These are phyloP conservation scores for Suillus bovinus DNA, from an alignment of 768 basidiomycete species.

Conservation along the genomic window DNA sequence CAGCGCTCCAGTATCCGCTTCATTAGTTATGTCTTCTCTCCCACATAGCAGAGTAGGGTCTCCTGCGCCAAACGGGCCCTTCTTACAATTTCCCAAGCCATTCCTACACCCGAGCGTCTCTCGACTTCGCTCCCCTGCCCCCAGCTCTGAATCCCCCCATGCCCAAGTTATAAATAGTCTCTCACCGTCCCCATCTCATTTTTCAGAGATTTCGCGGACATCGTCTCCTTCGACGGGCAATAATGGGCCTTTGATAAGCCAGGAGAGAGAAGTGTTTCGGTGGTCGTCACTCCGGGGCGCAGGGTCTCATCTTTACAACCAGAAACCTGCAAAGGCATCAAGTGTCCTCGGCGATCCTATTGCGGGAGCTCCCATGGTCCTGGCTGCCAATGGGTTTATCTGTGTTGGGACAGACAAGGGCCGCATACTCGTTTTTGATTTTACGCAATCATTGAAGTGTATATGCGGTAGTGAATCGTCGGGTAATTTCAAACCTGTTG, in stretches of 20 bases:
- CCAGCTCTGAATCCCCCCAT: constrained; percentile 43
- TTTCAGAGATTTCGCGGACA: constrained; percentile 68
- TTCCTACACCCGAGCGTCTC: constrained; percentile 78
- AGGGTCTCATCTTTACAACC: constrained; percentile 54
- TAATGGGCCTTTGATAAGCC: constrained; percentile 20
- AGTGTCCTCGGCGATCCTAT: constrained; percentile 58
- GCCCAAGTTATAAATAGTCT: constrained; percentile 43
- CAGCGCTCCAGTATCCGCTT: constrained; percentile 40
- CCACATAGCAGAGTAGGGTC: constrained; percentile 43
- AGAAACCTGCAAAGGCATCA: constrained; percentile 57
- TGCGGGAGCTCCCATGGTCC: constrained; percentile 70
- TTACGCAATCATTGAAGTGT: constrained; percentile 80
- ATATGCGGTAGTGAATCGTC: constrained; percentile 72
- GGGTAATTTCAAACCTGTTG: constrained; percentile 43
- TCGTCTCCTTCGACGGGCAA: constrained; percentile 52
- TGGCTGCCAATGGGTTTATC: constrained; percentile 85
- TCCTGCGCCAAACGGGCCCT: constrained; percentile 33
- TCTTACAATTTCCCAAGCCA: constrained; percentile 42
- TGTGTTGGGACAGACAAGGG: constrained; percentile 87
- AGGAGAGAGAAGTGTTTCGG: constrained; percentile 62
- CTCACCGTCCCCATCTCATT: constrained; percentile 62
- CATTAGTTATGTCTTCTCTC: constrained; percentile 30
- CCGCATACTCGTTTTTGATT: constrained; percentile 82
- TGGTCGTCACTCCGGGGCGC: constrained; percentile 73
- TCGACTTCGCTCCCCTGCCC: constrained; percentile 61